Base-by-base conservation (phyloP, 805 yeast genomes). In the Suhomyces pyralidae region DNA sequence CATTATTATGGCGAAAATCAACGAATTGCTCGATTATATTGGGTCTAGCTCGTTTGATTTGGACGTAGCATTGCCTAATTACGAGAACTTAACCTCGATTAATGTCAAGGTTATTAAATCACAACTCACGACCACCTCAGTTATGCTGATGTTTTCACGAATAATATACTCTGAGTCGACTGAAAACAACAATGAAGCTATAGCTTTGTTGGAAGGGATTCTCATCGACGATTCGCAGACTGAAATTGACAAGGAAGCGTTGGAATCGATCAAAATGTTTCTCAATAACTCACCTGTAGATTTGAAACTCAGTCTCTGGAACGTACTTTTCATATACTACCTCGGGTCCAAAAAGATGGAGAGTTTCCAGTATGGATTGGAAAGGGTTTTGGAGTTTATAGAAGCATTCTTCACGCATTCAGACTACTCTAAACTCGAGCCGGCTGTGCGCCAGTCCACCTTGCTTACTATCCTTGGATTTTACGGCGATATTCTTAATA, bases 281-380 rank as follows among this genome's bases (percentile, higher is more conserved):
- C 72, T 94, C 14, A 68, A 74, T 2, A 74, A 72, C 10, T 83
- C 96, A 0, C 82, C 94, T 0, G 71, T 86, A 20, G 85, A 82
- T 20, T 78, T 90, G 63, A 81, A 81, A 51, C 69, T 91, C 38
- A 84, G 85, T 50, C 68, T 94, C 2, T 92, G 97, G 96, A 82
- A 81, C 30, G 77, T 86, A 22, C 70, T 92, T 15, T 76, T 90
- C 46, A 81, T 79, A 56, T 78, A 79, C 51, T 88, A 86, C 59
- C 63, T 61, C 20, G 63, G 60, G 7, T 60, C 57, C 14, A 48
- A 55, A 7, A 55, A 63, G 20, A 42, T 67, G 2, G 65, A 66
- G 0, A 73, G 77, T 22, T 74, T 78, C 32, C 72, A 77, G 40
- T 58, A 61, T 15, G 84, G 88, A 0, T 80, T 86, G 57, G 81